Base-by-base conservation (phyloP, 495 filamentous ascomycete species). In the Annulohypoxylon bovei region DNA sequence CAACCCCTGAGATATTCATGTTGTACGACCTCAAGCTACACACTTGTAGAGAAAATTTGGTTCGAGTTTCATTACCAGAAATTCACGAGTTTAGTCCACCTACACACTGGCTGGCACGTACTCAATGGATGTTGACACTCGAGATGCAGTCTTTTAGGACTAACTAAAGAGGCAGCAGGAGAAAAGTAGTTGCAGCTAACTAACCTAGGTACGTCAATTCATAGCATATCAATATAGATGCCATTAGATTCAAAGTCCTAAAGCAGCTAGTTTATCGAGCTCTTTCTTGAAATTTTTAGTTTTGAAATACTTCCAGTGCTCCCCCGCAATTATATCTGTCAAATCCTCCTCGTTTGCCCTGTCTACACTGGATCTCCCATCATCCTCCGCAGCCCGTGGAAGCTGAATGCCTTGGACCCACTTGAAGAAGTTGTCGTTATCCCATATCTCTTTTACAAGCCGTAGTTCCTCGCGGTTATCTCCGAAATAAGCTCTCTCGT, bases 401-500 rank as follows among this genome's bases (percentile, higher is more conserved):
- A 65, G 65, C 0, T 53, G 70, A 54, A 76, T 40, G 25, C 68
- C 53, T 58, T 63, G 60, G 4, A 7, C 8, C 32, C 39, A 49
- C 27, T 49, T 71, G 40, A 61, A 61, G 37, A 61, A 61, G 42
- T 61, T 61, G 32, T 70, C 55, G n/a, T 7, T 37, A 42, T 73
- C 70, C 60, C 68, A 73, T 16, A 65, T 52, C 27, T 50, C 25
- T 30, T 73, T 73, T 1, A 73, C 47, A 27, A 27, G 54, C 33
- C 50, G 70, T 6, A 72, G 27, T 52, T 71, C 63, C 3, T 55
- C 6, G 25, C 54, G 47, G 18, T 73, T 73, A 16, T 66, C 58
- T 7, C 70, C 70, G 30, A 66, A 73, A 56, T 73, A 73, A 9
- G 68, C 67, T 6, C 46, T 50, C 49, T 65, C 68, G 28, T 73